Evolutionary conservation across 768 basidiomycete genomes (phyloP), one percentile per base, ranked within the genome.

Genomic region (Leccinum aurantiacum): DNA sequence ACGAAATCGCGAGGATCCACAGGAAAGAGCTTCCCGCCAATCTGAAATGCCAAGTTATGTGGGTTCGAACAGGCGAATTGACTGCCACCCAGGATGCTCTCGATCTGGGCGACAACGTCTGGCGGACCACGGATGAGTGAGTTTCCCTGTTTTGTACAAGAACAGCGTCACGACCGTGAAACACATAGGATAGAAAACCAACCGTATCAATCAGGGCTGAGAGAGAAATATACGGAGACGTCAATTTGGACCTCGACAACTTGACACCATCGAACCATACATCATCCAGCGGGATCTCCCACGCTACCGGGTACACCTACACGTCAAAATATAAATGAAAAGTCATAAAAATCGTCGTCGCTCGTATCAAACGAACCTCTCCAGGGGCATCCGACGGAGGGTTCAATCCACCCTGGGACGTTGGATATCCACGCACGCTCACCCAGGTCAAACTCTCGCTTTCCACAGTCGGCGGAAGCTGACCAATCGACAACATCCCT

Each of bases 151-250:
- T 53, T 25, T 19, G 9, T n/a, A n/a, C 9, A n/a, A 37, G 38
- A 29, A 51, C 6, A 54, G 19, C 14, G 29, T 31, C 11, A 22
- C 41, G 47, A 60, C 56, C 2, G 37, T 51, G 22, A 49, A 48
- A 14, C 11, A 51, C 48, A 17, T 41, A 44, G 31, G 51, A 50
- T 4, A 37, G 46, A 33, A 13, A 38, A 62, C 59, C 38, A 55
- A 90, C 90, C 2, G 91, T 91, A 65, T 92, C 90, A 27, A 92
- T 68, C 17, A 91, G 75, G 1, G 85, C 88, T 3, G 89, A 86
- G 11, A 89, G 75, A 1, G 77, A 69, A 60, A 89, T 84, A 4
- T 69, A 71, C 0, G 82, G 63, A 1, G 81, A 67, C 1, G 82
- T 77, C 10, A 86, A 69, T 13, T 71, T 75, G 3, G 89, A 90